Base-by-base conservation (phyloP, 164 flowering plant genomes). In the Houttuynia cordata region DNA sequence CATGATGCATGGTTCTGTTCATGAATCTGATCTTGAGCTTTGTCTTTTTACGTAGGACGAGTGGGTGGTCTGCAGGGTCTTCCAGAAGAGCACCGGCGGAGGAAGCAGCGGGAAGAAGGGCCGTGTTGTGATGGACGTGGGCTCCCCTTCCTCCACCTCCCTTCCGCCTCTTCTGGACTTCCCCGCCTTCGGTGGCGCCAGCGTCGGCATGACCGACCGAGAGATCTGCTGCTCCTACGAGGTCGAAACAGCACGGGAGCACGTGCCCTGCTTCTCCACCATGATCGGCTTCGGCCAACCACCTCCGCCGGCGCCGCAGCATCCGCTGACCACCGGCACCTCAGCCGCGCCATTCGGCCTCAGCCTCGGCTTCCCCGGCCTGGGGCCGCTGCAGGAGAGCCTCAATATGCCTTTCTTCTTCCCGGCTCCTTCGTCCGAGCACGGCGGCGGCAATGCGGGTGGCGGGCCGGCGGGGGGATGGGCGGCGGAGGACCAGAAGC, bases 211-310 rank as follows among this genome's bases (percentile, higher is more conserved):
- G 52, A 49, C 52, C 24, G 65, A 60, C 57, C 62, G 62, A 13
- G 68, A 76, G 52, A 72, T 74, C 71, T 75, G 75, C 71, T 75
- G 79, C 76, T 75, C 90, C 6, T 76, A 60, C 58, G 84, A 81
- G 62, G 62, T 69, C 25, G 72, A 67, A 49, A 58, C 21, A 39
- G 64, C 64, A 58, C 63, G 71, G 62, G 81, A 85, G 86, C 98
- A 85, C 96, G 96, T 86, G 89, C 77, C 95, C 98, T 92, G 98
- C 84, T 92, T 92, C 98, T 92, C 98, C 96, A 88, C 78, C 55
- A 18, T 69, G 23, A 71, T 79, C 51, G 60, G 22, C 40, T 60
- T 57, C 60, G 49, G 34, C 49, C 71, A 64, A 21, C 65, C 42
- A 22, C 15, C 59, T 14, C 51, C 37, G 34, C 2, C 10, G 22